phyloP scores from a whole-genome alignment of 2,329 filamentous ascomycete genomes.

The Malbranchea zuffiana region DNA sequence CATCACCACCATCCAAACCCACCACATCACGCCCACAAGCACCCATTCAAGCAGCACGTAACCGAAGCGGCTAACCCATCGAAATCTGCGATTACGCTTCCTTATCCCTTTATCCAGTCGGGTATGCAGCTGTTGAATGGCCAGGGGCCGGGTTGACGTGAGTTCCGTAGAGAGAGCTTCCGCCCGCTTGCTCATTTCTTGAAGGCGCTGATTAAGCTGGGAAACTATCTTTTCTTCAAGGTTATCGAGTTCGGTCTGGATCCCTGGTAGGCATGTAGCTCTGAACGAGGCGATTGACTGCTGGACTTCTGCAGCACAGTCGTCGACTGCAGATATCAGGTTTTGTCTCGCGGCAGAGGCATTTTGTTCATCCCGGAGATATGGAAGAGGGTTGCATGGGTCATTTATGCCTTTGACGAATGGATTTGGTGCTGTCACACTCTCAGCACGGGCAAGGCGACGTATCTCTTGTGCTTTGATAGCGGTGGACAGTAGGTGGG shows the following conservation, averaged over 20 bases:
- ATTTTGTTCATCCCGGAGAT: constrained; percentile 40
- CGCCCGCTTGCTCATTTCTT: constrained; percentile 62
- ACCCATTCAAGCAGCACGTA: constrained; percentile 82
- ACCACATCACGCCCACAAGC: constrained; percentile 85
- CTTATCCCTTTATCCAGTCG: constrained; percentile 58
- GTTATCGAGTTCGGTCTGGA: constrained; percentile 35
- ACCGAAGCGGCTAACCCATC: constrained; percentile 63
- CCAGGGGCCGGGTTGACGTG: constrained; percentile 62
- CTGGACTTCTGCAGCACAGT: constrained; percentile 35
- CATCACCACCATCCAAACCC: constrained; percentile 81
- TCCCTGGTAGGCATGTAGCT: constrained; percentile 32
- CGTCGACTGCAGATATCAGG: constrained; percentile 40
- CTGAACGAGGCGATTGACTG: constrained; percentile 38
- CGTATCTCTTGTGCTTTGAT: constrained; percentile 78
- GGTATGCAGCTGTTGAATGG: constrained; percentile 70
- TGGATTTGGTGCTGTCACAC: no score
- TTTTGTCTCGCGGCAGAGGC: constrained; percentile 44
- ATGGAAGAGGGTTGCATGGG: constrained; percentile 26
- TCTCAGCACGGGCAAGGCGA: constrained; percentile 50
- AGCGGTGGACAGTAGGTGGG: constrained; percentile 71
- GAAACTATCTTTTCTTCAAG: constrained; percentile 40
- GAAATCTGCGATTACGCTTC: constrained; percentile 61
- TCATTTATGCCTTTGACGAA: constrained; percentile 20
- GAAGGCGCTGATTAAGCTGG: constrained; percentile 48
- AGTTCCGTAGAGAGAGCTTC: constrained; percentile 69